phyloP scores from a whole-genome alignment of 495 filamentous ascomycete genomes.

The Hamigera avellanea region DNA sequence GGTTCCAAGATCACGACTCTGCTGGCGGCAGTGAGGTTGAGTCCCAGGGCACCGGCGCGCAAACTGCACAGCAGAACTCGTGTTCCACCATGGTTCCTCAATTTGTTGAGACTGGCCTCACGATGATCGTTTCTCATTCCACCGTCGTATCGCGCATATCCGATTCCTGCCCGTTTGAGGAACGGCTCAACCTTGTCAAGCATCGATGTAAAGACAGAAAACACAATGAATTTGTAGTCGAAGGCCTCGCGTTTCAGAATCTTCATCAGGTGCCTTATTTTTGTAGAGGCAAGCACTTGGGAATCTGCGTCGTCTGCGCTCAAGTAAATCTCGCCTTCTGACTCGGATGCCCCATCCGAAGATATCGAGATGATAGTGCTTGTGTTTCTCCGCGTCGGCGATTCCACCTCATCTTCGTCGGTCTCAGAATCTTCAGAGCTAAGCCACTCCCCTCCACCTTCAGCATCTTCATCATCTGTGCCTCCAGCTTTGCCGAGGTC shows the following conservation, averaged over 20 bases:
- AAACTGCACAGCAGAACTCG: slow-evolving; percentile 84
- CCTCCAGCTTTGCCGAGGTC: slow-evolving; percentile 69
- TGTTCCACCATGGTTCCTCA: slow-evolving; percentile 59
- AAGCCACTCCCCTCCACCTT: slow-evolving; percentile 73
- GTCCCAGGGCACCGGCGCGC: slow-evolving; percentile 82
- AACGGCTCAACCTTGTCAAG: slow-evolving; percentile 94
- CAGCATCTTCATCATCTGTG: slow-evolving; percentile 71
- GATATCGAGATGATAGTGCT: slow-evolving; percentile 6
- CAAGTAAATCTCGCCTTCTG: slow-evolving; percentile 2
- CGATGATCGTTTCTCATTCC: slow-evolving; percentile 89
- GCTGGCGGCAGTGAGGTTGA: slow-evolving; percentile 89
- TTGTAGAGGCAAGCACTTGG: slow-evolving; percentile 62
- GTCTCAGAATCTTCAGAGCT: slow-evolving; percentile 50
- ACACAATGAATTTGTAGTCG: slow-evolving; percentile 90
- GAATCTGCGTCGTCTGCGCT: slow-evolving; percentile 29
- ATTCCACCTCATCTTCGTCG: slow-evolving; percentile 34
- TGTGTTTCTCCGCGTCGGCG: slow-evolving; percentile 16
- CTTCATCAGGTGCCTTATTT: slow-evolving; percentile 72
- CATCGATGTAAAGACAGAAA: slow-evolving; percentile 96
- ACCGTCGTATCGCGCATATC: slow-evolving; percentile 85
- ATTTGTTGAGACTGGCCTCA: slow-evolving; percentile 67
- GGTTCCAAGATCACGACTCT: slow-evolving; percentile 92
- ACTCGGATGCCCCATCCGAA: slow-evolving; percentile 12
- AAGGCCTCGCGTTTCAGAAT: slow-evolving; percentile 69
- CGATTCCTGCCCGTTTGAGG: slow-evolving; percentile 56